A percentile compares a stretch with the other conserved stretches of the same genome.
phyloP scores from a whole-genome alignment of 768 basidiomycete species.

The Tulasnella sp. region DNA sequence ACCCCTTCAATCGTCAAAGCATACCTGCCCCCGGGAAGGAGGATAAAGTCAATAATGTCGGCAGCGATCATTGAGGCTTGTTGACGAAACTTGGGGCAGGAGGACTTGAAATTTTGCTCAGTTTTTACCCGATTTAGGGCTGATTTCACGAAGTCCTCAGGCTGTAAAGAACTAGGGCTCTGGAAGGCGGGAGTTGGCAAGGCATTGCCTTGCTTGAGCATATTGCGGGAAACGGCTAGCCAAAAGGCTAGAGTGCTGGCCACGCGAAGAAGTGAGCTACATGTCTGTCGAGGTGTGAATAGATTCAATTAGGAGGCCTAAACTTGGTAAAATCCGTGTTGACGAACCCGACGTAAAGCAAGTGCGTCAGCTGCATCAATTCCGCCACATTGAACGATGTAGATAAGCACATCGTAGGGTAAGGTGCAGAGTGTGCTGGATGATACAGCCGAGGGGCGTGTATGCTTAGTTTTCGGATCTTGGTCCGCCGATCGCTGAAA shows the following conservation, averaged over 20 bases:
- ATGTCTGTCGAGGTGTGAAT: neutral
- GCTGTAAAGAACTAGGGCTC: neutral
- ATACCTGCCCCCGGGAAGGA: constrained; percentile 18
- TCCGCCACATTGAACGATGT: neutral
- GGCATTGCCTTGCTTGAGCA: neutral
- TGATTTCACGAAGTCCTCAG: neutral
- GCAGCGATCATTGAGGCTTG: neutral
- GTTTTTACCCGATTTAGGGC: neutral
- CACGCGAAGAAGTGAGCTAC: neutral
- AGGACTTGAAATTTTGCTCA: neutral
- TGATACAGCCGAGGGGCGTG: neutral
- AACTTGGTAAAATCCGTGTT: neutral
- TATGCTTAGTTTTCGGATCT: neutral
- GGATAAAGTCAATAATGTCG: neutral
- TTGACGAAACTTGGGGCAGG: neutral
- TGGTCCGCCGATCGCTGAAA: neutral
- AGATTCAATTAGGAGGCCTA: neutral
- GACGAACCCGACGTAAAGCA: neutral
- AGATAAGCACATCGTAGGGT: neutral
- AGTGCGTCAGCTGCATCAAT: neutral
- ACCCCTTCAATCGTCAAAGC: constrained; percentile 10
- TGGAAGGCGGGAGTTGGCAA: neutral
- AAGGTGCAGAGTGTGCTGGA: neutral
- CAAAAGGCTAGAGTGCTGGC: neutral
- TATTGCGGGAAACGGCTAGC: neutral